Percentiles rank a stretch among this genome's conserved stretches.
Evolutionary conservation across 164 flowering plant species (phyloP).

Genomic region (Umbilicus rupestris): DNA sequence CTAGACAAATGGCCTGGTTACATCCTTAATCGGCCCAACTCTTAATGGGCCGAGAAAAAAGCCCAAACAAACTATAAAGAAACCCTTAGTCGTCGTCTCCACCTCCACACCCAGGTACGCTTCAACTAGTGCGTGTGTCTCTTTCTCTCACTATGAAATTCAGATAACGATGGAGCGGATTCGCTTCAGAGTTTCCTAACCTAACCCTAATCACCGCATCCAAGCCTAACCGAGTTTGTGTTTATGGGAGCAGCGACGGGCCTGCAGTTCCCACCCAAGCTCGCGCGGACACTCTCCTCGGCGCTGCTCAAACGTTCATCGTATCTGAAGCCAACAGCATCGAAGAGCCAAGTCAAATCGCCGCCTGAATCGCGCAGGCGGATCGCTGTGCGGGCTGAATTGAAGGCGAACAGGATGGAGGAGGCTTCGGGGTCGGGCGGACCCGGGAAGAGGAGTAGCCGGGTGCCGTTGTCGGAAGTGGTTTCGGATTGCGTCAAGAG

Average conservation of each 20-base stretch:
- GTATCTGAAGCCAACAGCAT: not conserved
- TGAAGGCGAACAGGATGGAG: not conserved
- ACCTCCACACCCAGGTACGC: not conserved
- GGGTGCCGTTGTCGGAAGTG: slow-evolving; percentile 50
- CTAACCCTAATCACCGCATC: not conserved
- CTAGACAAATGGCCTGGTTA: not conserved
- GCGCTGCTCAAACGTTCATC: not conserved
- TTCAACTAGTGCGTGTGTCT: not conserved
- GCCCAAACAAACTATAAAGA: no score
- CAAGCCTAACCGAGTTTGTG: not conserved
- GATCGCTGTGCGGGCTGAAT: not conserved
- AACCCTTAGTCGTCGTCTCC: not conserved
- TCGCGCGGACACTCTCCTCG: not conserved
- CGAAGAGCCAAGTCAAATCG: no score
- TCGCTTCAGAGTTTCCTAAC: not conserved
- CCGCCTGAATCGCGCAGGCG: not conserved
- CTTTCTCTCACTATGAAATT: not conserved
- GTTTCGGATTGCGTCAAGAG: slow-evolving; percentile 73
- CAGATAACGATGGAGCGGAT: not conserved
- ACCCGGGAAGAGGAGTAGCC: not conserved
- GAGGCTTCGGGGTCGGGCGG: slow-evolving; percentile 2
- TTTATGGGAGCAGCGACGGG: not conserved
- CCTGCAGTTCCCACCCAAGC: not conserved
- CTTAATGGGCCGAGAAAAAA: no score
- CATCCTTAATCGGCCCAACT: no score